Conservation (phyloP, 2,329 filamentous ascomycete species). For the Apiospora arundinis region DNA sequence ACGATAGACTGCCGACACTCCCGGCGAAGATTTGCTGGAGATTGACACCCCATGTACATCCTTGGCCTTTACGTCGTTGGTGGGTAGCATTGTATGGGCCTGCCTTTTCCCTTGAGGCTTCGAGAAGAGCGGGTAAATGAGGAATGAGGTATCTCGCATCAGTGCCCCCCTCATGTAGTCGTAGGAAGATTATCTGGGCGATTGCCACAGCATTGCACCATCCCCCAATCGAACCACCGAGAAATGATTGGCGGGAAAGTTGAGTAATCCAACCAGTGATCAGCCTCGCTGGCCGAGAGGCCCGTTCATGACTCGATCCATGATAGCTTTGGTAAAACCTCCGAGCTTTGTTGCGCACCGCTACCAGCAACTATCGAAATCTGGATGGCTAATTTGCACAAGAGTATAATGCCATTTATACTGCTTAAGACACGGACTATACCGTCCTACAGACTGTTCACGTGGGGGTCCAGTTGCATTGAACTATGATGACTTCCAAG, state of each 20-base stretch:
- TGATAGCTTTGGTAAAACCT: neutral
- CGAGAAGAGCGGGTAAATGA: slow-evolving; percentile 13
- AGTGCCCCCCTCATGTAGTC: too few species aligned
- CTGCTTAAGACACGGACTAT: neutral
- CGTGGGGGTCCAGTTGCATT: slow-evolving; percentile 9
- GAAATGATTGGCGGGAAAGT: neutral
- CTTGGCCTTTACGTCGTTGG: neutral
- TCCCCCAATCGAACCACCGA: neutral
- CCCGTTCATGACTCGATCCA: neutral
- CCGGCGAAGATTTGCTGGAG: too few species aligned
- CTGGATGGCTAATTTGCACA: neutral
- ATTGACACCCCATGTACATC: too few species aligned
- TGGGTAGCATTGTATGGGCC: neutral
- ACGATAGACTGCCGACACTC: too few species aligned
- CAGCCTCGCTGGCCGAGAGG: neutral
- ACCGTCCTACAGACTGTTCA: neutral
- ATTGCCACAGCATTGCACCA: neutral
- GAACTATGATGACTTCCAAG: neutral
- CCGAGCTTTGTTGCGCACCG: neutral
- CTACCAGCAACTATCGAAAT: slow-evolving; percentile 1
- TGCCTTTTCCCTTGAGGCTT: neutral
- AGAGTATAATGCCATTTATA: neutral
- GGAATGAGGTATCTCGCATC: too few species aligned
- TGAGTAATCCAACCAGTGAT: neutral
- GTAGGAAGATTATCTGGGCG: neutral